Base-by-base conservation (phyloP, 2,329 filamentous ascomycete genomes). In the Sporothrix schenckii region DNA sequence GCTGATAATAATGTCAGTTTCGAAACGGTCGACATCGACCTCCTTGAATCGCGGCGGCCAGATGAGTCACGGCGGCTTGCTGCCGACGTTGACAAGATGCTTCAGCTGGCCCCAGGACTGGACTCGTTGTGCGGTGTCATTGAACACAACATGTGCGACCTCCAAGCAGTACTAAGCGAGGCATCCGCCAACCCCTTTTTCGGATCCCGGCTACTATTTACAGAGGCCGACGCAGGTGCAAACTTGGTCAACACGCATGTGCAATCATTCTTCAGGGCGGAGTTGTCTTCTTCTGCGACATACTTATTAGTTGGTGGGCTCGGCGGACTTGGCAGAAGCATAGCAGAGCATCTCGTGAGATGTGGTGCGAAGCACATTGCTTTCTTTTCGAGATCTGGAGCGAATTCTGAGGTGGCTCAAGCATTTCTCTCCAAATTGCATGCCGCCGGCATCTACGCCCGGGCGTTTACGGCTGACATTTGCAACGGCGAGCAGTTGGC, bases 251-350 rank as follows among this genome's bases (percentile, higher is more conserved):
- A 63, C 10, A 66, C 53, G n/a, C 21, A 54, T 1, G 47, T 71
- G 4, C 47, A n/a, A 34, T 30, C 73, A n/a, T 60, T 65, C 0
- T 34, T 27, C 11, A 39, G 49, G 13, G 13, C 21, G 0, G 13
- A 21, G 3, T 65, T 73, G 11, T 71, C 70, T 2, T 7, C 69
- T 0, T 49, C 58, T 1, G 80, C 78, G 0, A 84, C 85, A 0
- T 89, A 89, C 70, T 74, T 89, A 2, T 77, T 89, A 3, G 81
- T 82, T 4, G 88, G 88, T 19, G 86, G 86, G 0, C 80, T 88
- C 0, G 86, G 87, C 19, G 87, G 87, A 13, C 79, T 89, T 0
- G 87, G 87, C 0, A 80, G 81, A 47, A 83, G 81, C 73, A 83
- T 89, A 50, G 83, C 86, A 2, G 78, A 81, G 68, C 80, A 86